Base-by-base conservation (phyloP, 305 asterid species). In the Andrographis paniculata region DNA sequence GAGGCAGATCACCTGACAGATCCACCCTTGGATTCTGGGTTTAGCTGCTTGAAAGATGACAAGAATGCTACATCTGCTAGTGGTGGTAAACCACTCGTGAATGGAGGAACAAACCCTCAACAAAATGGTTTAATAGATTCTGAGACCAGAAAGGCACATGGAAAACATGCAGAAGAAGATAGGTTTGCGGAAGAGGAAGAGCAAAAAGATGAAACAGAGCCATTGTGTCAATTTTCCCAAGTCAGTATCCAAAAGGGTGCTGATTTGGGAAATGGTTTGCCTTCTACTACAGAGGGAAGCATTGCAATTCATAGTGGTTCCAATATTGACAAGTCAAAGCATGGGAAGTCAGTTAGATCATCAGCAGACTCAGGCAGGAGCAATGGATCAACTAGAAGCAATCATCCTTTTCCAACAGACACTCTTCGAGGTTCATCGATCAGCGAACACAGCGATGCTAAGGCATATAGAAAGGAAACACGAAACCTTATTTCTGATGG, bases 281-380 rank as follows among this genome's bases (percentile, higher is more conserved):
- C 48, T 64, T 64, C 63, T 53, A 22, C 63, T 36, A 61, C 48
- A 38, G 42, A 45, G 44, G 69, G 59, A 33, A 55, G 45, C 35
- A 42, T 40, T 46, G 55, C 36, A 22, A 35, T 19, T 18, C 55
- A 45, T 53, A 44, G 56, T 48, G 37, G 27, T 51, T 44, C 37
- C 18, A 50, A 62, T 44, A 52, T 41, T 21, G 87, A 77, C 46
- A 59, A 45, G 59, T 57, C 60, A 40, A 67, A 60, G 65, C 61
- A 50, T 36, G 62, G 66, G 50, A 75, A 59, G 37, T 78, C 84
- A 22, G 84, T 76, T 64, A 46, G 76, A 24, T 77, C 83, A 45
- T 42, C 71, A 39, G 37, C 54, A 2, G 78, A 73, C 27, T 56
- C 70, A 50, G 56, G 49, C 55, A 74, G 70, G 64, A 62, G 58